Evolutionary conservation across 345 rosid species (phyloP), one percentile per base, ranked within the genome.

Genomic region (Syzygium aqueum): DNA sequence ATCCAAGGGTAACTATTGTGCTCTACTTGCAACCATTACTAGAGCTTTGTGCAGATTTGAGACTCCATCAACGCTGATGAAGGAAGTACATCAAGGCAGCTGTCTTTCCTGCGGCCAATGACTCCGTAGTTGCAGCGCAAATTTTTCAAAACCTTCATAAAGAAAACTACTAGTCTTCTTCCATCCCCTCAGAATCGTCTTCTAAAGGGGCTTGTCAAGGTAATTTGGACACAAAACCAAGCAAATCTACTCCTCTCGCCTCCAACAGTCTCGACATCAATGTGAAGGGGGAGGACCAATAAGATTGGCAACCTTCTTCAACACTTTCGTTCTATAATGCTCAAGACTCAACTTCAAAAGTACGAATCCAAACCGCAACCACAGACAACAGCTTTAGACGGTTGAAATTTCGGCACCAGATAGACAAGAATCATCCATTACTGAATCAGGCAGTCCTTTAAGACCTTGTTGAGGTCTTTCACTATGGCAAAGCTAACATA

Each of bases 131-230:
- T 0, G 73, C 14, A n/a, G 33, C 73, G 12, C 73, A n/a, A 13
- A 0, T 0, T 61, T 61, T 0, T n/a, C 37, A n/a, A 0, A 17
- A 67, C 78, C 1, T 33, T 2, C 78, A 0, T 4, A 67, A 17
- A 1, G 23, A 8, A 43, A 43, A 16, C 6, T 1, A 67, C 43
- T 17, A 67, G 11, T 67, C 43, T 65, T 7, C 77, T 17, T 30
- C 78, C 37, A 8, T 30, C 77, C 22, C 43, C 77, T 15, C 22
- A 2, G 43, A 65, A 30, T 16, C 0, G 22, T 65, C 77, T 65
- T 65, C 77, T 30, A 30, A 65, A 28, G 40, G 37, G 77, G 40
- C 21, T 28, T 2, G 77, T 65, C 77, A 15, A 65, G 77, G 77
- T 65, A 65, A 28, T 28, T 15, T 28, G 40, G 77, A 15, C 8